phyloP scores from a whole-genome alignment of 345 rosid species.

The Bruguiera gymnorhiza region DNA sequence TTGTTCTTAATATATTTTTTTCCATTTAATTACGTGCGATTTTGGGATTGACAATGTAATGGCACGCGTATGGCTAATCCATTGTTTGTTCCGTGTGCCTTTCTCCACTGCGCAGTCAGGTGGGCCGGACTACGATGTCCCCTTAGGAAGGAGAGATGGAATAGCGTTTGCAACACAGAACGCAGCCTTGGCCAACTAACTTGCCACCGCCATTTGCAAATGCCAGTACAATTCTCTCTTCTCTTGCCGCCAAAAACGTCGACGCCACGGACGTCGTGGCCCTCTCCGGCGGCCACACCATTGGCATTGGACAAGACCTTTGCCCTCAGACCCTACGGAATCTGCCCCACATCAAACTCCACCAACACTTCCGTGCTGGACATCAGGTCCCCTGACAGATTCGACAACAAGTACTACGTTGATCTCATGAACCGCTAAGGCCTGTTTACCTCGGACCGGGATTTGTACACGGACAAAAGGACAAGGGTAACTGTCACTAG shows the following conservation, averaged over 20 bases:
- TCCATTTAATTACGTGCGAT: no score
- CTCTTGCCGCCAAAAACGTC: slow-evolving; percentile 43
- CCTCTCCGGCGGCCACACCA: slow-evolving; percentile 90
- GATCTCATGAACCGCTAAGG: slow-evolving; percentile 82
- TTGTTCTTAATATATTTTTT: not conserved
- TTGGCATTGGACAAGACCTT: slow-evolving; percentile 60
- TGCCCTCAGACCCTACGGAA: slow-evolving; percentile 47
- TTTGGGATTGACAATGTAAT: no score
- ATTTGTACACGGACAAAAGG: slow-evolving; percentile 50
- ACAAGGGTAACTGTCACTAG: slow-evolving; percentile 59
- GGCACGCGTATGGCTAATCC: no score
- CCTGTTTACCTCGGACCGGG: slow-evolving; percentile 83
- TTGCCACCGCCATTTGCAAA: slow-evolving; percentile 51
- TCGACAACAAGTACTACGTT: slow-evolving; percentile 82
- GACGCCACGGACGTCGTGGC: slow-evolving; percentile 72
- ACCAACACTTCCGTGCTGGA: slow-evolving; percentile 51
- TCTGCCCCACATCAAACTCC: slow-evolving; percentile 47
- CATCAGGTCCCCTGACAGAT: slow-evolving; percentile 56
- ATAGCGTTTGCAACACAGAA: slow-evolving; percentile 43
- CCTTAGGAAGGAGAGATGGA: slow-evolving; percentile 72
- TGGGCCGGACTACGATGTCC: slow-evolving; percentile 69
- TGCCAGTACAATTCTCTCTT: slow-evolving; percentile 37
- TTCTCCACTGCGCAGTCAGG: slow-evolving; percentile 47
- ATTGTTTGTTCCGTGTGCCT: not conserved
- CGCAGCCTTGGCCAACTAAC: slow-evolving; percentile 52